phyloP scores from a whole-genome alignment of 2,329 filamentous ascomycete genomes.

The Rhexocercosporidium sp. region DNA sequence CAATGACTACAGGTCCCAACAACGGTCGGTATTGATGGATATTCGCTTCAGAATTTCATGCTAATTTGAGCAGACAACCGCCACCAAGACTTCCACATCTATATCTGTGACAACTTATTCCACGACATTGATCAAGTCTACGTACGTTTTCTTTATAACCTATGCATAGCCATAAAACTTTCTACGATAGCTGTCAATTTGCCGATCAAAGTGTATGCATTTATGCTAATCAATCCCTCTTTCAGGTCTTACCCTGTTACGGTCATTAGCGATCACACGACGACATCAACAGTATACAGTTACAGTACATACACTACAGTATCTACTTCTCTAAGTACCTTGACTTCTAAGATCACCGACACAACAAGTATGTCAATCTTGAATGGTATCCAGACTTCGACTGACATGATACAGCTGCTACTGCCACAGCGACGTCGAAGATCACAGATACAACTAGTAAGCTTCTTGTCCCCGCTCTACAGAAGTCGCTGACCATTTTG shows the following conservation, averaged over 20 bases:
- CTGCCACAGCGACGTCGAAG: not conserved
- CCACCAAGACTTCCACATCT: conserved; percentile 7
- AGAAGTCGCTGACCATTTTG: not conserved
- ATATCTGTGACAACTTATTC: conserved; percentile 13
- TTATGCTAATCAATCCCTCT: not conserved
- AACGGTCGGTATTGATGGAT: not conserved
- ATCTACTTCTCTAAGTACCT: conserved; percentile 17
- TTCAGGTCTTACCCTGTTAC: conserved; percentile 18
- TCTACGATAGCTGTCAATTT: too few relatives aligned
- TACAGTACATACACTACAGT: conserved; percentile 27
- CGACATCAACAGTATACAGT: conserved; percentile 23
- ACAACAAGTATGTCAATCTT: conserved; percentile 17
- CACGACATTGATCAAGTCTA: not conserved
- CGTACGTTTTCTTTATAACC: not conserved
- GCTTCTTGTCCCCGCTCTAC: not conserved
- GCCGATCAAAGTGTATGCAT: too few relatives aligned
- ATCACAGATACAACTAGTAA: conserved; percentile 4
- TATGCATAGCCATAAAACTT: too few relatives aligned
- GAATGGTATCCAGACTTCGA: not conserved
- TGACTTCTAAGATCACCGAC: conserved; percentile 12
- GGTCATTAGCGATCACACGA: conserved; percentile 10
- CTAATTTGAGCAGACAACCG: not conserved
- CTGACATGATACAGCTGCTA: conserved; percentile 17
- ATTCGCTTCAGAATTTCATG: not conserved
- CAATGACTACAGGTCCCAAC: not conserved